Evolutionary conservation across 129 eudicot genomes (phyloP).

Genomic region (Lactuca sativa): DNA sequence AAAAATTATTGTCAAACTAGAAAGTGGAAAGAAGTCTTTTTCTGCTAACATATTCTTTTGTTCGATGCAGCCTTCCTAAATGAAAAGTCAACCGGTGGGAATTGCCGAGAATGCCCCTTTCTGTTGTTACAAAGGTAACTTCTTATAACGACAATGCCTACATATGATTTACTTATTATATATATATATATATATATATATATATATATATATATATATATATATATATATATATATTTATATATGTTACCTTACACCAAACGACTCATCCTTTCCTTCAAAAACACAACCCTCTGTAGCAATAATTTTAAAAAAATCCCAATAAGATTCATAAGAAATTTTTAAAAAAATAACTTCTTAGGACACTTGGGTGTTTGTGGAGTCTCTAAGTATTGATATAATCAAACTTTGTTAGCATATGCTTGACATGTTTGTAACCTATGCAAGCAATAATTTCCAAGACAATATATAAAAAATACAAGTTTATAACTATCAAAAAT

Average conservation of each 20-base stretch:
- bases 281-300: constrained; percentile 28
- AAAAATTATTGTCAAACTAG: too few species aligned
- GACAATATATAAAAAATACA: constrained; percentile 14
- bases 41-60: too few species aligned
- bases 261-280: too few species aligned
- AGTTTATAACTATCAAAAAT: neutral
- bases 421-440: constrained; percentile 55
- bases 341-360: constrained; percentile 35
- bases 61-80: too few species aligned
- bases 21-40: too few species aligned
- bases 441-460: constrained; percentile 35
- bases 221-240: too few species aligned
- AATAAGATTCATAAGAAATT: neutral
- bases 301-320: neutral
- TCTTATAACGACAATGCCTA: neutral
- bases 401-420: constrained; percentile 35
- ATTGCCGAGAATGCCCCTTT: too few species aligned
- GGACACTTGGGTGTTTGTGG: constrained; percentile 52
- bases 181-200: too few species aligned
- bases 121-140: too few species aligned
- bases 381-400: constrained; percentile 46
- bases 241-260: constrained; percentile 41
- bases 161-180: too few species aligned
- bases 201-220: too few species aligned
- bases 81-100: too few species aligned